Evolutionary conservation across 805 yeast species (phyloP).

Genomic region (Cyberlindnera amylophila): DNA sequence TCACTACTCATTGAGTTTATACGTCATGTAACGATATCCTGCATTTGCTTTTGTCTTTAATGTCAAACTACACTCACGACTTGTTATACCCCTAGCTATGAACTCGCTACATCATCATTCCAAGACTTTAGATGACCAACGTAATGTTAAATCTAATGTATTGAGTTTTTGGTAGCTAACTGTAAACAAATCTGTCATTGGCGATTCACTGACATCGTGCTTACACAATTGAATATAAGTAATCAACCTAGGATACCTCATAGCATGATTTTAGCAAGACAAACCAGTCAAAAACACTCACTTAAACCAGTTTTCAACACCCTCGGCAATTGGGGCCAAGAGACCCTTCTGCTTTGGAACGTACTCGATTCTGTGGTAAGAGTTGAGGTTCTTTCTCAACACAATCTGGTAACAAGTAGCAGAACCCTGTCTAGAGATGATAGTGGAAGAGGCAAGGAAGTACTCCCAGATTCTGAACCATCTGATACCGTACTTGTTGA

Average conservation of each 20-base stretch:
- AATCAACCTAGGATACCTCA: background rate
- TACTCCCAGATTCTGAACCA: slow-evolving; percentile 95
- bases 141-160: too few relatives aligned
- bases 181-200: too few relatives aligned
- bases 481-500: slow-evolving; percentile 77
- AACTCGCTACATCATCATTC: too few relatives aligned
- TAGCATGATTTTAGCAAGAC: background rate
- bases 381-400: slow-evolving; percentile 83
- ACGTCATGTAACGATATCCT: too few relatives aligned
- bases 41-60: too few relatives aligned
- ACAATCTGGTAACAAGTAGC: slow-evolving; percentile 90
- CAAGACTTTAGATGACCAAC: too few relatives aligned
- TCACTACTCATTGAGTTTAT: background rate
- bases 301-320: slow-evolving; percentile 53
- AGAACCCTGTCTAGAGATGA: slow-evolving; percentile 88
- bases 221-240: background rate
- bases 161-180: too few relatives aligned
- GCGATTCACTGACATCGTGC: too few relatives aligned
- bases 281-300: slow-evolving; percentile 6
- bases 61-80: too few relatives aligned
- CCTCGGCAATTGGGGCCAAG: slow-evolving; percentile 51
- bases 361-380: slow-evolving; percentile 79
- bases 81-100: too few relatives aligned
- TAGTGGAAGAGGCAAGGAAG: slow-evolving; percentile 78
- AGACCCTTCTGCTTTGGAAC: slow-evolving; percentile 77